Evolutionary conservation across 441 rosid species (phyloP).

Genomic region (Gossypium davidsonii): DNA sequence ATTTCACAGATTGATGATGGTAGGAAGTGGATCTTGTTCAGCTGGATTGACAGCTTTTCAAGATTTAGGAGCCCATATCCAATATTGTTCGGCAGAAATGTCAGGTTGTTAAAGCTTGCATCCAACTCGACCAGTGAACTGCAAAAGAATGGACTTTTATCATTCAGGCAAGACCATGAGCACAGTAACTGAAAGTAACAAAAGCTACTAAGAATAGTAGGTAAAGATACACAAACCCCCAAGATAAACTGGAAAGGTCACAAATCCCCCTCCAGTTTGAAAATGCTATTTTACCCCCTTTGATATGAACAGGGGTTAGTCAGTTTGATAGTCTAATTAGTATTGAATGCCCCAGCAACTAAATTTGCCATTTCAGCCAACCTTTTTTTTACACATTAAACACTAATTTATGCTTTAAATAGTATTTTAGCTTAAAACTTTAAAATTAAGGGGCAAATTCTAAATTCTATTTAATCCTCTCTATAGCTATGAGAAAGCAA

Average conservation of each 20-base stretch:
- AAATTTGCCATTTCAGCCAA: neutral
- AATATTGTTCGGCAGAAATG: constrained; percentile 40
- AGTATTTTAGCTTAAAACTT: neutral
- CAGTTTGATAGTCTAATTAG: neutral
- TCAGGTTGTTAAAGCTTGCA: constrained; percentile 53
- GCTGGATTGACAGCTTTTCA: constrained; percentile 41
- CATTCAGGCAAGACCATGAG: neutral
- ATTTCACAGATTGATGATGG: constrained; percentile 51
- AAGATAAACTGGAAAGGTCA: neutral
- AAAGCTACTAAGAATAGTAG: neutral
- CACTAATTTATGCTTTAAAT: neutral
- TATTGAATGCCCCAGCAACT: neutral
- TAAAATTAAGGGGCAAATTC: too few species aligned
- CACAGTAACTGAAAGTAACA: neutral
- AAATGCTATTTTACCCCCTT: neutral
- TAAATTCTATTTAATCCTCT: neutral
- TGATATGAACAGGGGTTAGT: too few species aligned
- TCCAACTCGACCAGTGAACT: constrained; percentile 59
- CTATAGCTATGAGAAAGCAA: neutral
- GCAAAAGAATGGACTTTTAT: neutral
- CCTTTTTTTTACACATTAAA: neutral
- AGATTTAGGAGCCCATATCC: constrained; percentile 54
- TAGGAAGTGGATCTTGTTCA: constrained; percentile 46
- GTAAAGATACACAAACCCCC: neutral
- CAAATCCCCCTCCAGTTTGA: neutral